Conservation (phyloP, 192 early-diverging fungal species). For the Mortierella antarctica region DNA sequence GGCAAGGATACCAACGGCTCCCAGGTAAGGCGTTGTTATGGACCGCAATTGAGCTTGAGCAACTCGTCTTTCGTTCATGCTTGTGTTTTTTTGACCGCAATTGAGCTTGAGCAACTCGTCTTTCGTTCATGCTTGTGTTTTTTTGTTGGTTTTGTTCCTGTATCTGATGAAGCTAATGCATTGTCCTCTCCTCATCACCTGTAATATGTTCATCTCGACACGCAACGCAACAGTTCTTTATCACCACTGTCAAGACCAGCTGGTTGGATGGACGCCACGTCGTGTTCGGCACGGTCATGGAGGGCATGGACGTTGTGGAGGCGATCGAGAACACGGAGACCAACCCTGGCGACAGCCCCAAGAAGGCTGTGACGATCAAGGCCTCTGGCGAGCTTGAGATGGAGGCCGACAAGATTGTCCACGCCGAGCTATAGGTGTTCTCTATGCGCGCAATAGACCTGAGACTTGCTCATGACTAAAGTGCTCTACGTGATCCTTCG, state of each 20-base stretch:
- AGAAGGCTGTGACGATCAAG: slow-evolving; percentile 72
- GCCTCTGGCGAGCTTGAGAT: slow-evolving; percentile 76
- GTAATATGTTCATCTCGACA: not conserved
- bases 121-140: not conserved
- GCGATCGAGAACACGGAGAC: slow-evolving; percentile 80
- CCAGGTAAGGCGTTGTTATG: slow-evolving; percentile 53
- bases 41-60: no score
- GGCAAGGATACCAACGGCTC: slow-evolving; percentile 86
- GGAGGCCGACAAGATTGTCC: slow-evolving; percentile 21
- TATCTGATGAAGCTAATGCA: not conserved
- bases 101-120: no score
- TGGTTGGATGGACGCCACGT: slow-evolving; percentile 95
- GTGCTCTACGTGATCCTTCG: not conserved
- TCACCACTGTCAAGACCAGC: slow-evolving; percentile 86
- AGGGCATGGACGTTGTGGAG: slow-evolving; percentile 80
- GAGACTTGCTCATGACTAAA: not conserved
- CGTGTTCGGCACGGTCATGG: slow-evolving; percentile 91
- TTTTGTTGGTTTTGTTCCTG: not conserved
- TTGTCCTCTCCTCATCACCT: not conserved
- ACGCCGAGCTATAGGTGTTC: slow-evolving; percentile 30
- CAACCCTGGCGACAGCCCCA: slow-evolving; percentile 70
- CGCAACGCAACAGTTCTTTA: slow-evolving; percentile 79
- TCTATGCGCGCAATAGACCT: not conserved
- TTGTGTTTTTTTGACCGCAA: not conserved
- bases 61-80: not conserved